Evolutionary conservation across 2,329 filamentous ascomycete genomes (phyloP).

Genomic region (Colletotrichum magnum): DNA sequence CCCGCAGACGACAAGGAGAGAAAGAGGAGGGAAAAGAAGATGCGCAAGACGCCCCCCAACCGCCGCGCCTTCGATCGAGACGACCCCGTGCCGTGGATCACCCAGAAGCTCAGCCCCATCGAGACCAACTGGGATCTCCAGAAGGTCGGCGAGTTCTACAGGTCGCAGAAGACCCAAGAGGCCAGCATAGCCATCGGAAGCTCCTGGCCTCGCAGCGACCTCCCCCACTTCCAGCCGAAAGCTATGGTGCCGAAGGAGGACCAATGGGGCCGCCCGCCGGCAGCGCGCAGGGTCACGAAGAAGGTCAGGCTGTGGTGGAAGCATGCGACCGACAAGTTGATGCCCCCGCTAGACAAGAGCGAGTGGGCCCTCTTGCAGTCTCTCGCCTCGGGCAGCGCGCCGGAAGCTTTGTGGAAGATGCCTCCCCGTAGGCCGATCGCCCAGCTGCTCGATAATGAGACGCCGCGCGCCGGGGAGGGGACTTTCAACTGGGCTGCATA

Average conservation of each 20-base stretch:
- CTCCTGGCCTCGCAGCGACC: conserved; percentile 44
- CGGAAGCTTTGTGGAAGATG: conserved; percentile 53
- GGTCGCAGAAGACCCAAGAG: conserved; percentile 57
- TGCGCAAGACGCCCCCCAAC: conserved; percentile 13
- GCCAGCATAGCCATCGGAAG: conserved; percentile 39
- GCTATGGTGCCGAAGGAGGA: conserved; percentile 57
- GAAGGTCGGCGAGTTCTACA: conserved; percentile 59
- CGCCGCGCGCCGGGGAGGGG: neutral
- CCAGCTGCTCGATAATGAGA: neutral
- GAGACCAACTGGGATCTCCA: conserved; percentile 64
- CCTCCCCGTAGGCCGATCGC: conserved; percentile 54
- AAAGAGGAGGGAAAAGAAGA: conserved; percentile 28
- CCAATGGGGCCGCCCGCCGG: conserved; percentile 64
- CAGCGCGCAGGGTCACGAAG: conserved; percentile 55
- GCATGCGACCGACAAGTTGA: conserved; percentile 57
- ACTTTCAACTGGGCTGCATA: conserved; percentile 61
- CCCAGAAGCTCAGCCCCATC: conserved; percentile 45
- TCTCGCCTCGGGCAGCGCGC: conserved; percentile 59
- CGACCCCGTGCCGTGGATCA: conserved; percentile 47
- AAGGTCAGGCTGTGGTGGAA: conserved; percentile 66
- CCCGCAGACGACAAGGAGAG: neutral
- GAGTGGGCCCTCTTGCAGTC: conserved; percentile 71
- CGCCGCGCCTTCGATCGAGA: conserved; percentile 10
- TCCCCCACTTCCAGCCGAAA: conserved; percentile 52
- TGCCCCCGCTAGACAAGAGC: conserved; percentile 66